A percentile compares a stretch with the other conserved stretches of the same genome.
These are phyloP conservation scores for Peronospora destructor DNA, from an alignment of 352 stramenopile genomes.

Conservation along the genomic window DNA sequence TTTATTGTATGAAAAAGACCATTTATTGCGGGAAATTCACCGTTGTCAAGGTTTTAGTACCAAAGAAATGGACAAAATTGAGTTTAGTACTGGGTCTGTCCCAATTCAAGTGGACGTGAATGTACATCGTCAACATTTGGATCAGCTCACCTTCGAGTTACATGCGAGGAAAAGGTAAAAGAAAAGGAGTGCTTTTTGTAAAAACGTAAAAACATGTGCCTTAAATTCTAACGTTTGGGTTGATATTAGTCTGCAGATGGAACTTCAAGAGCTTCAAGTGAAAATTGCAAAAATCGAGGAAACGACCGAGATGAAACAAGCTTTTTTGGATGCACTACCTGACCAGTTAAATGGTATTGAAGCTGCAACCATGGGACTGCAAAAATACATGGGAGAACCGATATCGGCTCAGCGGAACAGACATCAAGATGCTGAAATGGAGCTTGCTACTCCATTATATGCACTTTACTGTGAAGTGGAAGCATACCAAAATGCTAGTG, in stretches of 20 bases:
- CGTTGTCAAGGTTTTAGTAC: constrained; percentile 64
- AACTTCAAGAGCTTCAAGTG: constrained; percentile 56
- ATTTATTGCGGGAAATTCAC: constrained; percentile 68
- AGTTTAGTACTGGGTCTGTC: constrained; percentile 48
- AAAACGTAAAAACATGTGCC: too few species aligned
- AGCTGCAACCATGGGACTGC: constrained; percentile 47
- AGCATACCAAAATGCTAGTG: constrained; percentile 51
- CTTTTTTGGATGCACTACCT: constrained; percentile 49
- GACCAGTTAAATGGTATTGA: constrained; percentile 48
- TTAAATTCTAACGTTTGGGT: too few species aligned
- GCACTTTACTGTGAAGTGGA: constrained; percentile 69
- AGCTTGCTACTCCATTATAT: constrained; percentile 56
- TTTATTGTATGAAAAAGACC: constrained; percentile 78
- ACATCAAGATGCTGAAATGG: constrained; percentile 36
- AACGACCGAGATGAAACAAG: constrained; percentile 48
- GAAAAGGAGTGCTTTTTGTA: background rate
- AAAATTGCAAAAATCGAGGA: constrained; percentile 56
- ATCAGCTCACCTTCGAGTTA: constrained; percentile 61
- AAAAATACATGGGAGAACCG: constrained; percentile 50
- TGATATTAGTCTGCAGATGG: constrained; percentile 42
- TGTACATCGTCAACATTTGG: constrained; percentile 51
- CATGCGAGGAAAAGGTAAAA: constrained; percentile 48
- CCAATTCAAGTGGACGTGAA: constrained; percentile 49
- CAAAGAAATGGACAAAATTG: constrained; percentile 78
- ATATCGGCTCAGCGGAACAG: constrained; percentile 34